Evolutionary conservation across 148 eudicot species (phyloP).

Genomic region (Chenopodium formosanum): DNA sequence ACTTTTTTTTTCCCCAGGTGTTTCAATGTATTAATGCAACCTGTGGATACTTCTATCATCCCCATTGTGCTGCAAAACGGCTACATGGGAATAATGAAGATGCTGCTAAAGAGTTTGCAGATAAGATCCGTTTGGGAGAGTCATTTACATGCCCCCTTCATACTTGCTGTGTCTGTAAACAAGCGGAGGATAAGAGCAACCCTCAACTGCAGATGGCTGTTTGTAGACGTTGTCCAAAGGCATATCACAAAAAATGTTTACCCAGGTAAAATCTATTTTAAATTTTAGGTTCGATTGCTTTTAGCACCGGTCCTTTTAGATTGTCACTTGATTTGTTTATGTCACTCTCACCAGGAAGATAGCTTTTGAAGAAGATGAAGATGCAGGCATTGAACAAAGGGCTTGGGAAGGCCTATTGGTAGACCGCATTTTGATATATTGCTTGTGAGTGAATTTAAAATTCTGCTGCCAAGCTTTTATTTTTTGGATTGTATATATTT

Average conservation of each 20-base stretch:
- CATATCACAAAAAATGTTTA: slow-evolving; percentile 77
- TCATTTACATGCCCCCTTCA: slow-evolving; percentile 72
- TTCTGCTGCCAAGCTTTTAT: neutral
- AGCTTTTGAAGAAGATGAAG: slow-evolving; percentile 46
- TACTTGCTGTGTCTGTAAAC: slow-evolving; percentile 54
- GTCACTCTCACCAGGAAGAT: slow-evolving; percentile 42
- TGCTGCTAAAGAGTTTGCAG: slow-evolving; percentile 42
- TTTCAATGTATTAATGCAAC: slow-evolving; percentile 73
- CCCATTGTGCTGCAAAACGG: slow-evolving; percentile 66
- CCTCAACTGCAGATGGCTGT: slow-evolving; percentile 64
- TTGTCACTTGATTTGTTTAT: neutral
- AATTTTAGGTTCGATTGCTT: too few species aligned
- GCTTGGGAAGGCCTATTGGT: slow-evolving; percentile 67
- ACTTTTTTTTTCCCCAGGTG: slow-evolving; percentile 35
- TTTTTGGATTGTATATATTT: too few species aligned
- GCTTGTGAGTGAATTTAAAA: slow-evolving; percentile 53
- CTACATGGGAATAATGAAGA: slow-evolving; percentile 45
- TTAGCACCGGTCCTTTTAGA: neutral
- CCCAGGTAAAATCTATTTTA: slow-evolving; percentile 44
- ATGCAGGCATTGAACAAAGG: slow-evolving; percentile 43
- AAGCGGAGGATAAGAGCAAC: slow-evolving; percentile 46
- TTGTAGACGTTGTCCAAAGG: slow-evolving; percentile 81
- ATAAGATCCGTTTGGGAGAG: slow-evolving; percentile 56
- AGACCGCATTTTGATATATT: slow-evolving; percentile 62
- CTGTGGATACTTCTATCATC: slow-evolving; percentile 85